Base-by-base conservation (phyloP, 768 basidiomycete species). In the Podaxis sp. region DNA sequence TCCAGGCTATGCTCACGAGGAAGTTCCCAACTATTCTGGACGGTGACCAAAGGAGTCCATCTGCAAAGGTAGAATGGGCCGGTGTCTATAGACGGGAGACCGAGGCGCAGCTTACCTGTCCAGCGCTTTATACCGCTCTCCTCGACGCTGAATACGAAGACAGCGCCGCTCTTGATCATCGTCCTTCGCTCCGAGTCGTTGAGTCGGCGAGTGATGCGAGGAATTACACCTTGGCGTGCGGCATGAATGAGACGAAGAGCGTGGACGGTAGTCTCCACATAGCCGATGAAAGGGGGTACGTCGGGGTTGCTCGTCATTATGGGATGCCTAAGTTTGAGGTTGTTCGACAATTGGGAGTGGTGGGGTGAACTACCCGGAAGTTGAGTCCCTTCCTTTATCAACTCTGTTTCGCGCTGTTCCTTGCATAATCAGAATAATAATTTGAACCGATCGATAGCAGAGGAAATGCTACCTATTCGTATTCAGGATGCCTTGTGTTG, bases 91-190 rank as follows among this genome's bases (percentile, higher is more conserved):
- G 64, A 32, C 54, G 61, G 50, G 54, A 40, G 42, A n/a, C 16
- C 7, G 32, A 46, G 63, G 42, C 50, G 53, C 44, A 66, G 65
- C 72, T 57, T 63, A 74, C 87, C 92, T 36, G 92, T 95, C 89
- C 91, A 92, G 14, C 91, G 80, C 71, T 90, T 92, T 73, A 95
- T 93, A 11, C 89, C 89, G 69, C 90, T 91, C 70, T 92, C 90
- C 66, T 91, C 87, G 68, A 93, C 91, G 69, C 90, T 90, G 74
- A 93, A 95, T 53, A 95, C 87, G 70, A 93, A 95, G 14, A 93
- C 85, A 51, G 91, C 89, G 9, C 83, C 83, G 37, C 81, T 79
- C 68, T 80, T 81, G 70, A 84, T 83, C 83, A 84, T 89, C 53
- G 71, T 80, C 69, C 75, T 74, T 35, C 87, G 82, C 68, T 95